These are phyloP conservation scores for Alternaria alternata DNA, from an alignment of 2,329 filamentous ascomycete species.

Conservation along the genomic window DNA sequence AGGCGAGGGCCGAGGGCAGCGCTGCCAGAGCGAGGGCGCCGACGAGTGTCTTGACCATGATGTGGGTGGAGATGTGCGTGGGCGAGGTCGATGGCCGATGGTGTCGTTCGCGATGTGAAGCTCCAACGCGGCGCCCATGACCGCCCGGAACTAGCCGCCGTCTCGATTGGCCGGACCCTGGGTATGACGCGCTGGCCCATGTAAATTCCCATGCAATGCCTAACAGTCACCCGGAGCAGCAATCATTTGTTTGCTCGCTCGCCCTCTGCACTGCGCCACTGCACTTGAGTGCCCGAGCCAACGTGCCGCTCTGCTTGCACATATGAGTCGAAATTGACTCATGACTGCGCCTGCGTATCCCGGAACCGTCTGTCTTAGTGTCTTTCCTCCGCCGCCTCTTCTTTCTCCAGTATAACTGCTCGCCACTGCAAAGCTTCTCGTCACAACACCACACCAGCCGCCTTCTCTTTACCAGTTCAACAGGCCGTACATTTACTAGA, in stretches of 20 bases:
- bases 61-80: constrained; percentile 19
- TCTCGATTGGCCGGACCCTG: constrained; percentile 16
- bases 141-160: constrained; percentile 10
- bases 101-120: constrained; percentile 23
- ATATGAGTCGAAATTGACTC: constrained; percentile 21
- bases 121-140: constrained; percentile 22
- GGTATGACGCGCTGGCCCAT: constrained; percentile 37
- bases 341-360: constrained; percentile 10
- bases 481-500: constrained; percentile 42
- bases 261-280: constrained; percentile 16
- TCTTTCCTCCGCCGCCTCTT: not conserved
- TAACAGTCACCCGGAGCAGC: constrained; percentile 7
- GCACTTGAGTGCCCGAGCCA: not conserved
- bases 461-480: constrained; percentile 31
- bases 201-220: constrained; percentile 24
- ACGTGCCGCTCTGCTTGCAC: constrained; percentile 10
- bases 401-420: constrained; percentile 20
- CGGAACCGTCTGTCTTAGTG: constrained; percentile 14
- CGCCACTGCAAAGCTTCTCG: constrained; percentile 25
- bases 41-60: constrained; percentile 56
- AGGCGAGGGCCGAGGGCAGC: constrained; percentile 71
- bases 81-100: constrained; percentile 19
- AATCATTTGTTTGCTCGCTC: not conserved
- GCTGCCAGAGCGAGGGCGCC: constrained; percentile 59
- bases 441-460: not conserved